These are phyloP conservation scores for Naganishia kalamii DNA, from an alignment of 768 basidiomycete species.

Conservation along the genomic window DNA sequence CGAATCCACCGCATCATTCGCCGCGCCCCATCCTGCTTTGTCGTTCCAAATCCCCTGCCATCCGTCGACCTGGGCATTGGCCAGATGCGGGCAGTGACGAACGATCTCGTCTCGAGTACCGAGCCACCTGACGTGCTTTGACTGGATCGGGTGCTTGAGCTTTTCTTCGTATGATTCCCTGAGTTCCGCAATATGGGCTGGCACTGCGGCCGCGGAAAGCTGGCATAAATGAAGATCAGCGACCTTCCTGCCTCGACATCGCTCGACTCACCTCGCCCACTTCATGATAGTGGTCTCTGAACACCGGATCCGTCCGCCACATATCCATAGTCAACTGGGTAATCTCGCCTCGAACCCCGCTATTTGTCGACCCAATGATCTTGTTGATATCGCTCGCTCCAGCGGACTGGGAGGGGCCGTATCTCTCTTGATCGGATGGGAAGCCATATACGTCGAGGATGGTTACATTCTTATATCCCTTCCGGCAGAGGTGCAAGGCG, in stretches of 20 bases:
- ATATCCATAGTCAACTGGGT: slow-evolving; percentile 33
- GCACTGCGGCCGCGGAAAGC: slow-evolving; percentile 4
- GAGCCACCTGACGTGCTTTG: slow-evolving; percentile 13
- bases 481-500: slow-evolving; percentile 39
- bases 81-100: slow-evolving; percentile 7
- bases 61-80: slow-evolving; percentile 25
- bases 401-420: slow-evolving; percentile 9
- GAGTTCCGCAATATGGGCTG: slow-evolving; percentile 10
- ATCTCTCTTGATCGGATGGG: slow-evolving; percentile 34
- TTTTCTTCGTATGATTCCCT: slow-evolving; percentile 15
- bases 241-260: neutral
- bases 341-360: slow-evolving; percentile 24
- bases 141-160: neutral
- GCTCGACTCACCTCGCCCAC: slow-evolving; percentile 34
- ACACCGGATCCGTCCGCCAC: slow-evolving; percentile 40
- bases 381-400: slow-evolving; percentile 44
- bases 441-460: slow-evolving; percentile 35
- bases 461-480: slow-evolving; percentile 38
- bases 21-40: slow-evolving; percentile 43
- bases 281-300: slow-evolving; percentile 34
- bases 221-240: neutral
- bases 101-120: neutral
- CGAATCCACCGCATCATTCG: slow-evolving; percentile 37
- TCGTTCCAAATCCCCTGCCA: slow-evolving; percentile 38
- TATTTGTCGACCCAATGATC: slow-evolving; percentile 21